Base-by-base conservation (phyloP, 192 early-diverging fungal species). In the Pilobolus umbonatus region DNA sequence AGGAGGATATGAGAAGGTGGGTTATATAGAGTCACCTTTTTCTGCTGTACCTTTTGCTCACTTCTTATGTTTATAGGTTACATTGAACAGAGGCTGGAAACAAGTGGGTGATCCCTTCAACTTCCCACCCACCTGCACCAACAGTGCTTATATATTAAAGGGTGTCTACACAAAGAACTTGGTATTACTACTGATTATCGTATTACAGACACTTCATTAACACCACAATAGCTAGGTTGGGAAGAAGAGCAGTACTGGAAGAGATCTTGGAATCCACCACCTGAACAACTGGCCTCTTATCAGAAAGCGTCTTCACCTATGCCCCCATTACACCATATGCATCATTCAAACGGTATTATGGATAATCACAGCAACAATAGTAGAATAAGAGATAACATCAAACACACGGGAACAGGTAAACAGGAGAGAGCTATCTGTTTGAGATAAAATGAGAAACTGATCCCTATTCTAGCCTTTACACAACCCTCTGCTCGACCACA, bases 101-200 rank as follows among this genome's bases (percentile, higher is more conserved):
- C 72, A 83, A 58, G 79, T 91, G 21, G 74, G 79, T 22, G 63
- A 79, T 38, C 82, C 81, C 0, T 92, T 92, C 67, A 84, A 92
- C 49, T 86, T 92, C 39, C 90, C 90, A 14, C 62, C 80, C 25
- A 92, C 89, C 17, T 92, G 89, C 71, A 92, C 89, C 19, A 92
- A 91, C 67, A 84, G 82, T 51, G 90, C 89, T 7, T 89, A 83
- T 62, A 81, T 88, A 36, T 73, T 91, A 52, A 89, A 90, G 70
- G 73, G 79, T 21, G 75, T 90, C 0, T 92, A 91, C 65, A 82
- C 83, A 44, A 77, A 75, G 55, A 80, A 82, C 45, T 65, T 92
- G 51, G 81, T 65, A 79, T 71, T 42, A 17, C 39, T 51, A 14
- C 46, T 58, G 1, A 64, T 65, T 11, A 46, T 67, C 31, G 60